Percentiles rank a stretch among this genome's conserved stretches.
phyloP scores from a whole-genome alignment of 148 eudicot species.

The Spergularia bocconei region DNA sequence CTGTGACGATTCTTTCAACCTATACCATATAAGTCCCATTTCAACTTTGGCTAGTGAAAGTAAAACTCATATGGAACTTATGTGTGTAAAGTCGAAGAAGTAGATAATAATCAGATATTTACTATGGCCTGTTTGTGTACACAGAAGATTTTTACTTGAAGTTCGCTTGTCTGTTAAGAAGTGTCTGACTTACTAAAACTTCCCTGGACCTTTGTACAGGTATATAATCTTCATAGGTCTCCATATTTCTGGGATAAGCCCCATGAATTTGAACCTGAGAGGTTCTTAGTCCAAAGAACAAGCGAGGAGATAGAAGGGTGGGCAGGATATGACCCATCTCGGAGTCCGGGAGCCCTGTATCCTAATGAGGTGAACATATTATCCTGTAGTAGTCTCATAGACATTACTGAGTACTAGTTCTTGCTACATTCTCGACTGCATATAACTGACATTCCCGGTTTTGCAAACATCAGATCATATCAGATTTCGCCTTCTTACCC shows the following conservation, averaged over 20 bases:
- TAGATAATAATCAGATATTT: neutral
- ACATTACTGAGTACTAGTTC: neutral
- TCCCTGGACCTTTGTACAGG: conserved; percentile 40
- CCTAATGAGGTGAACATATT: conserved; percentile 75
- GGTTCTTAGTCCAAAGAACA: conserved; percentile 55
- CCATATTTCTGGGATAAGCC: conserved; percentile 95
- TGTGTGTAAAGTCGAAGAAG: too few species aligned
- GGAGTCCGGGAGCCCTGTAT: conserved; percentile 95
- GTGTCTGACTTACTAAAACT: neutral
- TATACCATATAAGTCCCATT: neutral
- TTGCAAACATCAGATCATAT: conserved; percentile 51
- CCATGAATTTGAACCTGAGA: conserved; percentile 82
- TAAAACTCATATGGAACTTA: neutral
- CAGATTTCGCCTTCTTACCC: conserved; percentile 89
- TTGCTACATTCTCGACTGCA: neutral
- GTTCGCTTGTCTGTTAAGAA: neutral
- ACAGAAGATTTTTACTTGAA: neutral
- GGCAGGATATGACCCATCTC: conserved; percentile 94
- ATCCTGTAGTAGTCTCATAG: neutral
- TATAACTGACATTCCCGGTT: neutral
- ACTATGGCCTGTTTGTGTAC: neutral
- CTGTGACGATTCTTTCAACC: neutral
- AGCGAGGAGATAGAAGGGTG: conserved; percentile 76
- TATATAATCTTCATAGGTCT: conserved; percentile 96
- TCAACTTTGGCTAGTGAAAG: neutral